phyloP scores from a whole-genome alignment of 306 rosid genomes.

The Chamaecrista fasciculata region DNA sequence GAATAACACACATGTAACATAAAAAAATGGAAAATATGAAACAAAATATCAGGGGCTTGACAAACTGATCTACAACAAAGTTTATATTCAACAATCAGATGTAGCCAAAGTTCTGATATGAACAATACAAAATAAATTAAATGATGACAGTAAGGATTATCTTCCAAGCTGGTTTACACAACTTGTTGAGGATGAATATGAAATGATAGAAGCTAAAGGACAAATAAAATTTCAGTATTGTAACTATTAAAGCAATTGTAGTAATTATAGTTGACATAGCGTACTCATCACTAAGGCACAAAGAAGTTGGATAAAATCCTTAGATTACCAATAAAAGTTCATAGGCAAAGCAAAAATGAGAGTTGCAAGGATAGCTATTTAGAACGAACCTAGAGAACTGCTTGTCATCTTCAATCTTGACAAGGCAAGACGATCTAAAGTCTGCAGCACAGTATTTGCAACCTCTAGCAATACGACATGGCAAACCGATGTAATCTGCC shows the following conservation, averaged over 20 bases:
- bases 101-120: neutral
- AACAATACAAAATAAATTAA: slow-evolving; percentile 14
- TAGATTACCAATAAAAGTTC: neutral
- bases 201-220: neutral
- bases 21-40: neutral
- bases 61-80: slow-evolving; percentile 21
- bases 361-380: slow-evolving; percentile 14
- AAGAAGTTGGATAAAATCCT: neutral
- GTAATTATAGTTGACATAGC: neutral
- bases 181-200: slow-evolving; percentile 23
- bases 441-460: slow-evolving; percentile 89
- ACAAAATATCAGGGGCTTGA: slow-evolving; percentile 10
- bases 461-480: slow-evolving; percentile 94
- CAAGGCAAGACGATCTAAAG: slow-evolving; percentile 92
- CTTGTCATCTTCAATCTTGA: slow-evolving; percentile 76
- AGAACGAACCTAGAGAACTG: slow-evolving; percentile 67
- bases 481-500: slow-evolving; percentile 95
- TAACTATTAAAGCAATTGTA: slow-evolving; percentile 33
- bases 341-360: neutral
- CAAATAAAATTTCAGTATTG: neutral
- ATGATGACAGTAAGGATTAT: neutral
- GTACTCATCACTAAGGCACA: neutral
- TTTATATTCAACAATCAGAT: neutral
- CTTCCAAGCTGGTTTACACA: slow-evolving; percentile 6
- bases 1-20: neutral